Base-by-base conservation (phyloP, 2,329 filamentous ascomycete species). In the Tympanopsis confertula region DNA sequence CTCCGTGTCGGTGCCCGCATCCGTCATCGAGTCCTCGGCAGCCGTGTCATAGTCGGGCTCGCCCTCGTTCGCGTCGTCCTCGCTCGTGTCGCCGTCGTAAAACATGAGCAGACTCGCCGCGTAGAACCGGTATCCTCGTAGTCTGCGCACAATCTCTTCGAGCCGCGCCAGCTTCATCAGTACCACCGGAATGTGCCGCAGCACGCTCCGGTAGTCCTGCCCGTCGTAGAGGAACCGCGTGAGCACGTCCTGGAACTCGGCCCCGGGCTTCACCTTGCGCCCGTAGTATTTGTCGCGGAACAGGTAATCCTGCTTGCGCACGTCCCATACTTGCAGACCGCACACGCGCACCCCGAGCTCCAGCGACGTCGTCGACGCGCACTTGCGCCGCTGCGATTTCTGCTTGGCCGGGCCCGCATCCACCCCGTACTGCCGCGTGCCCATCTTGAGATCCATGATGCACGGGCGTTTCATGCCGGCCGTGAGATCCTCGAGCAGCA, bases 231-330 rank as follows among this genome's bases (percentile, higher is more conserved):
- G 73, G 54, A 96, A 98, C 19, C 84, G 78, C 38, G 80, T 89
- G 4, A 98, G 67, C 0, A 88, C 88, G 41, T 82, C 77, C 52
- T 94, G 85, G 50, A 98, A 96, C 53, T 96, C 86, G 3, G 72
- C 68, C 2, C 91, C 91, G 3, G 83, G 86, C 57, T 88, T 88
- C 22, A 98, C 65, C 47, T 86, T 78, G 38, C 91, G 82, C 2
- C 91, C 91, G 53, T 86, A 94, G 58, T 98, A 98, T 59, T 98
- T 98, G 69, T 98, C 91, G 54, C 94, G 83, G 53, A 96, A 98
- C n/a, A 88, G 69, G 53, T 94, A 95, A 35, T 75, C 78, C 51
- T 93, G 78, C 26, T 78, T 81, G 45, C 79, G 78, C 15, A 78
- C 80, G 52, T 96, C 89, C 86, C 89, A 98, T 1, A 94, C 86